Base-by-base conservation (phyloP, 2,329 filamentous ascomycete genomes). In the Aspergillus quadrilineatus region DNA sequence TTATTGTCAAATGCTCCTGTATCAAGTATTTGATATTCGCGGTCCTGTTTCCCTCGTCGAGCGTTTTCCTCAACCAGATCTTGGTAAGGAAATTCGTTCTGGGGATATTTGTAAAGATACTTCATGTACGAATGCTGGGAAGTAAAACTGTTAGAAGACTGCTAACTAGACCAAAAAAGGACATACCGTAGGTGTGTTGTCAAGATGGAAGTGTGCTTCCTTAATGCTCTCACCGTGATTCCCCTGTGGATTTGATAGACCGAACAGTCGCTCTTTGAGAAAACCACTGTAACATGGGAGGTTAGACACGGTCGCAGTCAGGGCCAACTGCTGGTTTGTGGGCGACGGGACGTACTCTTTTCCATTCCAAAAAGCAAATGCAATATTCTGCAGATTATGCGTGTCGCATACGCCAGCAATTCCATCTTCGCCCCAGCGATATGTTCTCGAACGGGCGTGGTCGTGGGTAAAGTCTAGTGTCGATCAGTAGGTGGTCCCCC, bases 151-250 rank as follows among this genome's bases (percentile, higher is more conserved):
- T 64, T 34, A 65, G 52, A 45, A 53, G 15, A 34, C 32, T 9
- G 17, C 15, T 10, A 22, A 15, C 14, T 32, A 22, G 9, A 29
- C 12, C 36, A 17, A 26, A n/a, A 14, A 15, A 12, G 6, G 28
- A 67, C 74, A 60, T 73, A 84, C 82, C 55, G 85, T 85, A 56
- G 93, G 93, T 29, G 90, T 96, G 73, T 97, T 97, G 76, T 97
- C 93, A 57, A 97, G 77, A 74, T 97, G 93, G 69, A 97, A 97
- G 76, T 97, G 92, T 54, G 89, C 90, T 77, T 97, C 93, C 75
- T 97, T 97, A 80, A 97, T 83, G 72, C 91, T 95, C 78, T 97
- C 94, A 62, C 94, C 94, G 77, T 97, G 94, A 70, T 97, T 97
- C 64, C 93, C 93, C 76, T 97, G 91, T 2, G 93, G 92, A 72